A percentile compares a stretch with the other conserved stretches of the same genome.
phyloP scores from a whole-genome alignment of 2,329 filamentous ascomycete genomes.

The Hypocreales sp. region DNA sequence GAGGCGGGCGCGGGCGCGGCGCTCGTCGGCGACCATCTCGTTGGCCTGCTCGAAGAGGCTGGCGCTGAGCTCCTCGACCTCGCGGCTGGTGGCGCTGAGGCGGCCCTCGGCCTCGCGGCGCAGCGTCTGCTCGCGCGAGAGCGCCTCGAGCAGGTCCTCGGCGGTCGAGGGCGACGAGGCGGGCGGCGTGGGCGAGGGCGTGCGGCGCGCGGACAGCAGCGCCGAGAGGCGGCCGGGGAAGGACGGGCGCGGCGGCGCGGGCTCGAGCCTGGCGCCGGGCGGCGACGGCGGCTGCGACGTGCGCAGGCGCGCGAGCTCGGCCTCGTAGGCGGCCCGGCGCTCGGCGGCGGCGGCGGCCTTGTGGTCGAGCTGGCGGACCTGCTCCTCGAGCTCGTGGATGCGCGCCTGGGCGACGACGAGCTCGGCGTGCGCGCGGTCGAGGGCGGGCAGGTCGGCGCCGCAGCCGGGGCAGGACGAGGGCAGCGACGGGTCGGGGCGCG shows the following conservation, averaged over 20 bases:
- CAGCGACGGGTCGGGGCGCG: too few species aligned
- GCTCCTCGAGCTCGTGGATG: conserved; percentile 54
- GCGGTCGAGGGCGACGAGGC: conserved; percentile 11
- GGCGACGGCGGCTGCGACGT: conserved; percentile 6
- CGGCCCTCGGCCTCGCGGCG: conserved; percentile 54
- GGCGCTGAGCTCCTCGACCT: conserved; percentile 66
- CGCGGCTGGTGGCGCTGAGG: conserved; percentile 48
- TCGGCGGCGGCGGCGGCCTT: conserved; percentile 51
- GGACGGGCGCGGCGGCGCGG: conserved; percentile 22
- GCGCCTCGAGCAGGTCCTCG: conserved; percentile 43
- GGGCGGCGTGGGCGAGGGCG: conserved; percentile 3
- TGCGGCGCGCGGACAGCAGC: conserved; percentile 29
- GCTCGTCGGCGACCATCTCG: conserved; percentile 70
- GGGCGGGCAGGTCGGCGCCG: conserved; percentile 23
- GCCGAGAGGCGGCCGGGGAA: conserved; percentile 31
- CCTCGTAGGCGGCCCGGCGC: conserved; percentile 66
- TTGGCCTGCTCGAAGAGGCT: conserved; percentile 71
- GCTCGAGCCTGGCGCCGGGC: conserved; percentile 4
- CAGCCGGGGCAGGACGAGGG: conserved; percentile 36
- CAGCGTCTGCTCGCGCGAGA: conserved; percentile 50
- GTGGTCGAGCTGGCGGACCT: conserved; percentile 54
- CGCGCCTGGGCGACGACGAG: conserved; percentile 40
- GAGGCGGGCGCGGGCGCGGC: conserved; percentile 52
- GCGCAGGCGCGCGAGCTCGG: conserved; percentile 51
- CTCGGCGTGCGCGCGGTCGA: conserved; percentile 20